phyloP scores from a whole-genome alignment of 225 moss, liverwort and hornwort species.

The Climacium dendroides region DNA sequence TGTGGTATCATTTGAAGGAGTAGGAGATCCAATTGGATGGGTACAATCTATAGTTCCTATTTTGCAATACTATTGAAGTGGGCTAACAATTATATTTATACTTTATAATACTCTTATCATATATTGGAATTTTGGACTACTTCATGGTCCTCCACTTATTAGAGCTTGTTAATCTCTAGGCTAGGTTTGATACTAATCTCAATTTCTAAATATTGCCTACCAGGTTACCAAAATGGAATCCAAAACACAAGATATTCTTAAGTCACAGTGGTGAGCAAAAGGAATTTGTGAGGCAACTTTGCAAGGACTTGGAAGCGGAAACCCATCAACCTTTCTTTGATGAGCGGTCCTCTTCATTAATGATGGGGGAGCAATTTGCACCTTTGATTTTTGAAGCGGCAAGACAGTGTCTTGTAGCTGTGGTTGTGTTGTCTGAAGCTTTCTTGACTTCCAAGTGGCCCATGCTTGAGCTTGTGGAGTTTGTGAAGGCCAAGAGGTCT shows the following conservation, averaged over 20 bases:
- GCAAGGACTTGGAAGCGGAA: neutral
- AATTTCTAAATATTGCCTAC: accelerated
- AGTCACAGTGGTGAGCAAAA: neutral
- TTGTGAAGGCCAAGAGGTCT: neutral
- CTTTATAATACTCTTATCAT: neutral
- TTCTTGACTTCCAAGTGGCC: neutral
- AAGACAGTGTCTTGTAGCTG: neutral
- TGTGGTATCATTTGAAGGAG: neutral
- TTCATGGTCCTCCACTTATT: neutral
- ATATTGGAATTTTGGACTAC: neutral
- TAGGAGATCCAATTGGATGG: neutral
- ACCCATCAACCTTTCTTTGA: neutral
- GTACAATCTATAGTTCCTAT: neutral
- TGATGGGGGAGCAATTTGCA: neutral
- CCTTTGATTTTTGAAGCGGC: neutral
- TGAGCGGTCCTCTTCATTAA: neutral
- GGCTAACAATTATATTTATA: no score
- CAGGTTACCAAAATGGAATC: neutral
- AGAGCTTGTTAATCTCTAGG: neutral
- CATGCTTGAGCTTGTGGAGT: neutral
- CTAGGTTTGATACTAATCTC: neutral
- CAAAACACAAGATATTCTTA: neutral
- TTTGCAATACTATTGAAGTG: neutral
- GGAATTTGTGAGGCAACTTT: neutral
- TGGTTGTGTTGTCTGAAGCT: neutral